phyloP scores from a whole-genome alignment of 495 filamentous ascomycete genomes.

The Margaritispora aquatica region DNA sequence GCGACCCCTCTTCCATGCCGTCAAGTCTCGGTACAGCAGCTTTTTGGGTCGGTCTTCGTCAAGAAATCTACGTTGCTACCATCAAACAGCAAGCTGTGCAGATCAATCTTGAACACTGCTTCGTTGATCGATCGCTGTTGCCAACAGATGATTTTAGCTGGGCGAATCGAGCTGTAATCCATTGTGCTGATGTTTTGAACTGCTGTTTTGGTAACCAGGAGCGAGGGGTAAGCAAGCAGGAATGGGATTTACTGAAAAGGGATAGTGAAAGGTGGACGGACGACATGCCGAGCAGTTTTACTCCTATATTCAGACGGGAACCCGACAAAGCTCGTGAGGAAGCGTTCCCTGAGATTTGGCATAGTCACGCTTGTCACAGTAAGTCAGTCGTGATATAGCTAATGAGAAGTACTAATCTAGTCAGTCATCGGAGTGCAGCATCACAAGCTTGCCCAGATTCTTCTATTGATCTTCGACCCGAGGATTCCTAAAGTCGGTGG shows the following conservation, averaged over 20 bases:
- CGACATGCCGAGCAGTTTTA: slow-evolving; percentile 30
- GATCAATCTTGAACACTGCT: slow-evolving; percentile 32
- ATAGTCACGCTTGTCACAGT: slow-evolving; percentile 42
- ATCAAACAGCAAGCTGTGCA: slow-evolving; percentile 40
- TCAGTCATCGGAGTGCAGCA: slow-evolving; percentile 46
- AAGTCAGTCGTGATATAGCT: slow-evolving; percentile 12
- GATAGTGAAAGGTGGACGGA: slow-evolving; percentile 30
- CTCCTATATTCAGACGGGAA: slow-evolving; percentile 31
- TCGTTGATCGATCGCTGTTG: slow-evolving; percentile 37
- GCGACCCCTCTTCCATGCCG: slow-evolving; percentile 28
- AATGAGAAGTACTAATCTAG: not conserved
- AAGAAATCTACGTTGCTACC: slow-evolving; percentile 51
- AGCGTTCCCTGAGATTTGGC: slow-evolving; percentile 41
- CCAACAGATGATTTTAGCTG: slow-evolving; percentile 40
- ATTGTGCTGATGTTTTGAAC: slow-evolving; percentile 47
- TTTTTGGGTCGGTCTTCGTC: slow-evolving; percentile 52
- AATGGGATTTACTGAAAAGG: slow-evolving; percentile 31
- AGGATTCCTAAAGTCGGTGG: slow-evolving; percentile 31
- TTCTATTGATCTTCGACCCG: slow-evolving; percentile 37
- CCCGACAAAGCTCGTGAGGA: slow-evolving; percentile 13
- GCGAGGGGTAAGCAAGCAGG: slow-evolving; percentile 7
- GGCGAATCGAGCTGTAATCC: slow-evolving; percentile 47
- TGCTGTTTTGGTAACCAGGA: slow-evolving; percentile 37
- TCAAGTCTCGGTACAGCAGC: slow-evolving; percentile 41
- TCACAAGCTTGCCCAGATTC: slow-evolving; percentile 47